Evolutionary conservation across 257 asterid genomes (phyloP).

Genomic region (Ilex asprella): DNA sequence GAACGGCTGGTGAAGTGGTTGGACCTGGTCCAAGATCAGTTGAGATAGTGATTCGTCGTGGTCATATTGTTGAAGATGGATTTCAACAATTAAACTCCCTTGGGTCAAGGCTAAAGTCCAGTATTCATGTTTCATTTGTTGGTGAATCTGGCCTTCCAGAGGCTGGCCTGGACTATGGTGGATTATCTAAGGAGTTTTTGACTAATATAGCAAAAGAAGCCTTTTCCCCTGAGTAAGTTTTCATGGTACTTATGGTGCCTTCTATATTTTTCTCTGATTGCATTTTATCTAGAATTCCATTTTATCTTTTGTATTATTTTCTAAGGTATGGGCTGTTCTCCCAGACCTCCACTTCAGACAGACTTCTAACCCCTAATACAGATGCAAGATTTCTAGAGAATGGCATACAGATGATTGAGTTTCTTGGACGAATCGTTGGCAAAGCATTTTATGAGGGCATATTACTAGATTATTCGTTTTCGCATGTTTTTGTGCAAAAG

Average conservation of each 20-base stretch:
- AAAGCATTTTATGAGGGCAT: constrained; percentile 97
- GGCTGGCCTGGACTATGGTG: constrained; percentile 98
- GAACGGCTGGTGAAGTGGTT: constrained; percentile 71
- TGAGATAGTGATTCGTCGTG: constrained; percentile 82
- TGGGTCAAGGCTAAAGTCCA: constrained; percentile 76
- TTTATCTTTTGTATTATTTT: background rate
- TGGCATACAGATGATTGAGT: constrained; percentile 84
- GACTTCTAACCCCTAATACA: constrained; percentile 76
- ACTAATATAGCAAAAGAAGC: constrained; percentile 82
- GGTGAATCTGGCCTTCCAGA: constrained; percentile 96
- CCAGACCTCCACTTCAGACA: constrained; percentile 79
- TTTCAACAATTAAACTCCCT: constrained; percentile 72
- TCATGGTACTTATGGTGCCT: constrained; percentile 7
- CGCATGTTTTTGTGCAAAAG: constrained; percentile 94
- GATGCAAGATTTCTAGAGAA: constrained; percentile 82
- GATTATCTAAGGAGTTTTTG: constrained; percentile 91
- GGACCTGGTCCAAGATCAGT: constrained; percentile 68
- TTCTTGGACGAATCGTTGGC: constrained; percentile 88
- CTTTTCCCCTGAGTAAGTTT: constrained; percentile 79
- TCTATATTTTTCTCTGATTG: constrained; percentile 3
- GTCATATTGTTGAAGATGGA: constrained; percentile 89
- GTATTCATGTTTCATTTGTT: constrained; percentile 81
- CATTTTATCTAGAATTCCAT: constrained; percentile 9
- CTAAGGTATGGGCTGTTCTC: constrained; percentile 83
- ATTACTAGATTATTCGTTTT: constrained; percentile 80